Percentiles rank a stretch among this genome's conserved stretches.
phyloP scores from a whole-genome alignment of 345 rosid genomes.

The Gossypium sturtianum region DNA sequence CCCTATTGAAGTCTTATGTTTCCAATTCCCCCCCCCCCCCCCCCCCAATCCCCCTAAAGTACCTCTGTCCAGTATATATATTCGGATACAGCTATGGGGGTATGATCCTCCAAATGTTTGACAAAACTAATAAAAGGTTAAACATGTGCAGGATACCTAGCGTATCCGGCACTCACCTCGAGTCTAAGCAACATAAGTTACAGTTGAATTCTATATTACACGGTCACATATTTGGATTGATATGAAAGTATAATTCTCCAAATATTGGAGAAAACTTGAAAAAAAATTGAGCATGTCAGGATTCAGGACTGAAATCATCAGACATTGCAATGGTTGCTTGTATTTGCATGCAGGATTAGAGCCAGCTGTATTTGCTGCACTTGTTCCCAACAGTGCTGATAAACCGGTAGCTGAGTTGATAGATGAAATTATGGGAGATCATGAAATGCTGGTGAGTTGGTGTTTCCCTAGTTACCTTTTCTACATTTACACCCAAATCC shows the following conservation, averaged over 20 bases:
- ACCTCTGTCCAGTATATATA: neutral
- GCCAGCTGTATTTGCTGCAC: conserved; percentile 74
- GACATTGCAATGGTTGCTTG: neutral
- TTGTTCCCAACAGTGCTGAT: conserved; percentile 77
- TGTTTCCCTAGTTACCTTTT: neutral
- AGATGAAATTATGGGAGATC: conserved; percentile 89
- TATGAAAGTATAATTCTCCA: too few species aligned
- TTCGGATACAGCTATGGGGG: neutral
- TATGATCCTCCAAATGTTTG: neutral
- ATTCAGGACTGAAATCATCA: neutral
- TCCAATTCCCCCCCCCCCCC: neutral
- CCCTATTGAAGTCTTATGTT: neutral
- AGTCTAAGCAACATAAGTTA: neutral
- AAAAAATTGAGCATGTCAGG: too few species aligned
- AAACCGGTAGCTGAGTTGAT: conserved; percentile 59
- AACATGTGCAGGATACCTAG: neutral
- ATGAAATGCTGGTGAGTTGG: conserved; percentile 72
- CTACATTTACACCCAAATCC: neutral
- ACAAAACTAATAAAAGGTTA: neutral
- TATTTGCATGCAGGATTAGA: conserved; percentile 25
- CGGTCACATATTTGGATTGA: neutral
- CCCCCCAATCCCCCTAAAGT: neutral
- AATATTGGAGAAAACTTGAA: too few species aligned
- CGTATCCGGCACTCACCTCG: neutral
- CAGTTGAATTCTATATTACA: neutral